Evolutionary conservation across 768 basidiomycete species (phyloP).

Genomic region (Phylloporus scabripes): DNA sequence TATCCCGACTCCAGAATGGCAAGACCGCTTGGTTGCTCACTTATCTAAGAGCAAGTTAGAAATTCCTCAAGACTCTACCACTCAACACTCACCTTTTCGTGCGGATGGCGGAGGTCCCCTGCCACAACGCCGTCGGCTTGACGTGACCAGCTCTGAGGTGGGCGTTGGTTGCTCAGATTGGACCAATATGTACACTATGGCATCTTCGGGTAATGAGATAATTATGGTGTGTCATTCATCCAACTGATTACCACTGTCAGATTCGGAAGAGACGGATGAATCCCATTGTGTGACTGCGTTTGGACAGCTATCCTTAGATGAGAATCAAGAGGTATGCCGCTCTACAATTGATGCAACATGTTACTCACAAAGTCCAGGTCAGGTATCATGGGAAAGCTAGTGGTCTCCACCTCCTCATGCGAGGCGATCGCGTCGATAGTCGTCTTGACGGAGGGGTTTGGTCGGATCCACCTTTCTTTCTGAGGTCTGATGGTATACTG

Average conservation of each 20-base stretch:
- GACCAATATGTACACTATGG: slow-evolving; percentile 55
- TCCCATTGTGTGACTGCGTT: slow-evolving; percentile 49
- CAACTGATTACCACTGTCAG: slow-evolving; percentile 23
- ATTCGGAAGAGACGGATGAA: slow-evolving; percentile 35
- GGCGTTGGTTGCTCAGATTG: slow-evolving; percentile 39
- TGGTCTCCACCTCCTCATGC: slow-evolving; percentile 69
- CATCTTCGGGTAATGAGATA: slow-evolving; percentile 26
- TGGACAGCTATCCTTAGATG: slow-evolving; percentile 69
- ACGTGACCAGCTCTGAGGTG: slow-evolving; percentile 15
- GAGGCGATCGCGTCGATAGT: slow-evolving; percentile 59
- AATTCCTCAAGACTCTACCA: slow-evolving; percentile 4
- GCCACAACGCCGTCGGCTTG: slow-evolving; percentile 44
- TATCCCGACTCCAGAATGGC: slow-evolving; percentile 72
- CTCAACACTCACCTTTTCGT: slow-evolving; percentile 19
- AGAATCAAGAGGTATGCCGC: slow-evolving; percentile 59
- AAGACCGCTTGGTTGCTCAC: slow-evolving; percentile 60
- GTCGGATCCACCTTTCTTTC: slow-evolving; percentile 32
- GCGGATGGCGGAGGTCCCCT: slow-evolving; percentile 33
- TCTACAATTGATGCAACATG: not conserved
- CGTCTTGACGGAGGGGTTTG: slow-evolving; percentile 66
- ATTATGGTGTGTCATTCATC: not conserved
- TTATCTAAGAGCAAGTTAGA: slow-evolving; percentile 34
- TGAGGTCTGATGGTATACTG: slow-evolving; percentile 6
- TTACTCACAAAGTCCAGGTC: slow-evolving; percentile 43
- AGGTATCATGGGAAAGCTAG: slow-evolving; percentile 79